Evolutionary conservation across 2,329 filamentous ascomycete species (phyloP), one percentile per base, ranked within the genome.

Genomic region (Chaetomiaceae sp.): DNA sequence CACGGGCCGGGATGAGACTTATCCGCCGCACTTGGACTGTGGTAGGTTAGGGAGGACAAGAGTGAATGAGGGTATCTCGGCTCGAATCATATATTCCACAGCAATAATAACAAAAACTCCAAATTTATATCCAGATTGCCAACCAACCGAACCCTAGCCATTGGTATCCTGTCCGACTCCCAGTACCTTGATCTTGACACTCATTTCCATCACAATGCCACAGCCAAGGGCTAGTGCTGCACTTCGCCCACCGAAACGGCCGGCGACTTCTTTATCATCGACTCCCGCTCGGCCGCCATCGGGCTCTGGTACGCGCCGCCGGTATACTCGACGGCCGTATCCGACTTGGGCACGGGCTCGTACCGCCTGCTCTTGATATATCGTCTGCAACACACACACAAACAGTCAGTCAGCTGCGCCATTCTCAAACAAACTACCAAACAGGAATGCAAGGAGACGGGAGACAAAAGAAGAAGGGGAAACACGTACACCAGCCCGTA

Each of bases 401-500:
- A 17, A 12, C 1, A 4, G 35, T 47, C 25, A 47, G 44, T 19
- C 16, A 12, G 1, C 3, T 8, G 6, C 14, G 3, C 0, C 34
- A 34, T 21, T 10, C 41, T 34, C 16, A 17, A 40, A 12, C 5
- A 14, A 8, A 13, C 10, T 23, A 10, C 3, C 5, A 13, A 40
- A 14, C n/a, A 25, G 5, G 20, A 33, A 25, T 25, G 12, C 16
- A n/a, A 20, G 27, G 38, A 23, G 25, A n/a, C 25, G 21, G 35
- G 20, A 16, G 23, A 23, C 27, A 13, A 44, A 33, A 17, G 14
- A n/a, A 19, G 27, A 17, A 20, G 9, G 30, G 13, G 25, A 19
- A 39, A 64, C 0, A 54, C 68, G 63, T 60, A 71, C 69, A 64
- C 60, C 49, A 65, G 47, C 5, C 51, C 60, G 0, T 50, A 64